phyloP scores from a whole-genome alignment of 2,329 filamentous ascomycete genomes.

The Neopestalotiopsis sp. region DNA sequence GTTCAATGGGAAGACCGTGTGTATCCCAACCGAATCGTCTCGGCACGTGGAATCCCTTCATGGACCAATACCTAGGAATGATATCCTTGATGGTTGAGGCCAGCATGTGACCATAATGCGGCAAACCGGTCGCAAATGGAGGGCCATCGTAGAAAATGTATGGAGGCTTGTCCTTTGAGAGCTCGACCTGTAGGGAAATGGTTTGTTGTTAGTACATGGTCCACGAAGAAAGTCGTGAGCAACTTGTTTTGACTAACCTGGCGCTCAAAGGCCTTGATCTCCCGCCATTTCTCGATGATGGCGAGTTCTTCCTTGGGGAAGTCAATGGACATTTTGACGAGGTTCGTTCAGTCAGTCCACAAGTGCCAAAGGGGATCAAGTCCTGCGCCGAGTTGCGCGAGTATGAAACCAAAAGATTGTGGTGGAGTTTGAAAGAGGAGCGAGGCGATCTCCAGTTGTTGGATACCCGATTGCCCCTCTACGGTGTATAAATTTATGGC shows the following conservation, averaged over 20 bases:
- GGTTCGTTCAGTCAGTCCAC: not conserved
- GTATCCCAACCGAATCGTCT: slow-evolving; percentile 95
- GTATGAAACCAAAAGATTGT: not conserved
- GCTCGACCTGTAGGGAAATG: slow-evolving; percentile 59
- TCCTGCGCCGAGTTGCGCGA: not conserved
- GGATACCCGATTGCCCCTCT: slow-evolving; percentile 11
- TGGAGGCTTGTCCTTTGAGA: slow-evolving; percentile 80
- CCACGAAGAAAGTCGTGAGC: not conserved
- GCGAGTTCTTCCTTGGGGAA: slow-evolving; percentile 92
- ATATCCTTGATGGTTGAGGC: slow-evolving; percentile 97
- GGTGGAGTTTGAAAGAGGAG: slow-evolving; percentile 1
- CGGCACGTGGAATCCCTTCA: slow-evolving; percentile 94
- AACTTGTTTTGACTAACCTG: slow-evolving; percentile 59
- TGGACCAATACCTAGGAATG: slow-evolving; percentile 95
- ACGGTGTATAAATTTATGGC: slow-evolving; percentile 23
- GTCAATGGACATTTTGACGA: slow-evolving; percentile 75
- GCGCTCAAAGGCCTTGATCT: slow-evolving; percentile 88
- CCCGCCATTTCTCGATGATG: slow-evolving; percentile 84
- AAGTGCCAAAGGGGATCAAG: slow-evolving; percentile 6
- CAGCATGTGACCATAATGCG: slow-evolving; percentile 76
- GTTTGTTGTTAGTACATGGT: slow-evolving; percentile 6
- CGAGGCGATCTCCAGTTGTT: slow-evolving; percentile 11
- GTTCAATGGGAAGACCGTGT: slow-evolving; percentile 92
- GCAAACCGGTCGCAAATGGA: slow-evolving; percentile 75
- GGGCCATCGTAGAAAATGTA: slow-evolving; percentile 97